A percentile compares a stretch with the other conserved stretches of the same genome.
Evolutionary conservation across 2,329 filamentous ascomycete species (phyloP).

Genomic region (Cercospora canescens): DNA sequence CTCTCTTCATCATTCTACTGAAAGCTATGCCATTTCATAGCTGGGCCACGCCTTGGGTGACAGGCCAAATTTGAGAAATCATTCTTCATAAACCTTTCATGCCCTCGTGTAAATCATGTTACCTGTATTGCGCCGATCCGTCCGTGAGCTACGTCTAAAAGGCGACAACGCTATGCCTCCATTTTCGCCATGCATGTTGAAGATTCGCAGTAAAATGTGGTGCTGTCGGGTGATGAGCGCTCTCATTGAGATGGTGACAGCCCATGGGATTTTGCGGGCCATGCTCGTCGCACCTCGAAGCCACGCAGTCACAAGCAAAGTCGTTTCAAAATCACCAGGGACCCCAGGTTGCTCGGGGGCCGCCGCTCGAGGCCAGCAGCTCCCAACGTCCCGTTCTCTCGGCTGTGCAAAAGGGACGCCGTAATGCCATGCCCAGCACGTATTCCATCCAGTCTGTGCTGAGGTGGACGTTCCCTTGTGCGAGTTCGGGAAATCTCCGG

Average conservation of each 20-base stretch:
- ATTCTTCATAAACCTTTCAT: constrained; percentile 5
- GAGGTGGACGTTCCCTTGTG: constrained; percentile 23
- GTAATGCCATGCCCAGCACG: constrained; percentile 26
- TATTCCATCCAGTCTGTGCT: constrained; percentile 31
- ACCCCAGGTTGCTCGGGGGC: constrained; percentile 30
- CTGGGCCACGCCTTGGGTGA: neutral
- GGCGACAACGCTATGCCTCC: constrained; percentile 3
- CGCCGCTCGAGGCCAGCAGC: constrained; percentile 26
- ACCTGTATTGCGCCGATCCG: neutral
- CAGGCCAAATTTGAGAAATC: neutral
- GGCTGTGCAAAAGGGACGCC: constrained; percentile 28
- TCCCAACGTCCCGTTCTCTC: constrained; percentile 32
- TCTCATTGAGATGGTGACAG: neutral
- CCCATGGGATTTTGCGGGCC: neutral
- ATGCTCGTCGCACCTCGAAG: neutral
- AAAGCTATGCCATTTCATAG: constrained; percentile 1
- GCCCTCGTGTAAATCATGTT: constrained; percentile 15
- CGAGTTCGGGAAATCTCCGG: constrained; percentile 27
- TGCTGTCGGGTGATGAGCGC: neutral
- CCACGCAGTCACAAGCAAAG: neutral
- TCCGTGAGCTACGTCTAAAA: neutral
- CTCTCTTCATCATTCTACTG: constrained; percentile 18
- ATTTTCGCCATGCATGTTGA: constrained; percentile 19
- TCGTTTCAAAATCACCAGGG: constrained; percentile 26
- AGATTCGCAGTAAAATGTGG: neutral